Conservation (phyloP, 257 asterid species). For the Jacaranda copaia region DNA sequence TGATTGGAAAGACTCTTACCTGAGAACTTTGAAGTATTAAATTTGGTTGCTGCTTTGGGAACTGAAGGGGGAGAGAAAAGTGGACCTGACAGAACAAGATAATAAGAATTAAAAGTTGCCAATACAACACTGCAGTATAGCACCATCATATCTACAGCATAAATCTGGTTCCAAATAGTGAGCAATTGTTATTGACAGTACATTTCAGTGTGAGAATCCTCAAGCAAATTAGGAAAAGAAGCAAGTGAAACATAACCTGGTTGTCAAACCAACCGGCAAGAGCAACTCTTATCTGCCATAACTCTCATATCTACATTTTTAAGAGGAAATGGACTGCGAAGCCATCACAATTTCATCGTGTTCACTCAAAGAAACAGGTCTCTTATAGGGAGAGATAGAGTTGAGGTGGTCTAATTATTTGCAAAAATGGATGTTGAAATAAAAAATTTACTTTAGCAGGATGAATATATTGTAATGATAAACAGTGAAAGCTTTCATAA, state of each 20-base stretch:
- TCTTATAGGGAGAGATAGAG: not conserved
- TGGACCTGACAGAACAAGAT: slow-evolving; percentile 65
- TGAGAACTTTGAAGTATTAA: slow-evolving; percentile 87
- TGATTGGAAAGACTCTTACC: slow-evolving; percentile 42
- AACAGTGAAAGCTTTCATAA: not conserved
- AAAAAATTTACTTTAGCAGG: not conserved
- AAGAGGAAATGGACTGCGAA: not conserved
- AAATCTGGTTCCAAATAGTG: not conserved
- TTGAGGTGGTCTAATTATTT: not conserved
- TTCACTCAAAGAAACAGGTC: not conserved
- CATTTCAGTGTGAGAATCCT: not conserved
- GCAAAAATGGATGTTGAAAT: not conserved
- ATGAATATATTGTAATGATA: not conserved
- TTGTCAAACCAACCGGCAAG: not conserved
- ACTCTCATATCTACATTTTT: not conserved
- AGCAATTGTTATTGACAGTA: slow-evolving; percentile 6
- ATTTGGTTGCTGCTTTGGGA: slow-evolving; percentile 85
- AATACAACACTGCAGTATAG: slow-evolving; percentile 17
- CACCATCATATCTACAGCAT: slow-evolving; percentile 19
- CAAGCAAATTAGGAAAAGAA: slow-evolving; percentile 9
- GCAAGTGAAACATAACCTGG: not conserved
- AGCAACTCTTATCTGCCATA: not conserved
- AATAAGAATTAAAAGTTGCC: not conserved
- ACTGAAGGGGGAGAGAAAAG: slow-evolving; percentile 78
- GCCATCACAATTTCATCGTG: not conserved